phyloP scores from a whole-genome alignment of 1,284 basidiomycete genomes.

The Coriolopsis trogii region DNA sequence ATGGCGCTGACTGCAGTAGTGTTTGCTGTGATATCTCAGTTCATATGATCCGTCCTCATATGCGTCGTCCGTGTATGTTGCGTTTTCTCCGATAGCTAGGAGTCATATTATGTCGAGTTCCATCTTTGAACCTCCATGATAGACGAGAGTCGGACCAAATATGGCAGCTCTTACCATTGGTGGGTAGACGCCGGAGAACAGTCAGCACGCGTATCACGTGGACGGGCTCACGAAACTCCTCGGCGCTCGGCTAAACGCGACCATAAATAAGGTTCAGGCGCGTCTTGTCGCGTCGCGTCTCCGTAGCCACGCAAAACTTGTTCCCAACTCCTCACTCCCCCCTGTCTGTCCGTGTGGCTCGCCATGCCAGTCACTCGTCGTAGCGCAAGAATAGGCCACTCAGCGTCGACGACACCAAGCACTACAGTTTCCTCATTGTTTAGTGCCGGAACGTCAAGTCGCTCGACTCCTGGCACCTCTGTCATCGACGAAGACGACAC shows the following conservation, averaged over 20 bases:
- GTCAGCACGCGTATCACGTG: too few species aligned
- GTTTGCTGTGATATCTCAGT: not conserved
- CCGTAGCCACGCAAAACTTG: slow-evolving; percentile 21
- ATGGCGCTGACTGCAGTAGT: slow-evolving; percentile 17
- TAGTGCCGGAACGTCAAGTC: slow-evolving; percentile 43
- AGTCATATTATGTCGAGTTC: too few species aligned
- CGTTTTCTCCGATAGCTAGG: too few species aligned
- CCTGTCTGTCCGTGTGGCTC: not conserved
- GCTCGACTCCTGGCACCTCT: slow-evolving; percentile 47
- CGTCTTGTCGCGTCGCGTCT: slow-evolving; percentile 27
- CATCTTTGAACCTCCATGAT: too few species aligned
- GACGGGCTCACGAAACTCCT: too few species aligned
- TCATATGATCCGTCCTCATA: not conserved
- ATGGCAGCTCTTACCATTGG: too few species aligned
- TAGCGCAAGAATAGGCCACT: slow-evolving; percentile 23
- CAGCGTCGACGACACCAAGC: slow-evolving; percentile 36
- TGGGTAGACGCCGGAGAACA: too few species aligned
- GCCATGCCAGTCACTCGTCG: slow-evolving; percentile 28
- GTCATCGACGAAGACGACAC: slow-evolving; percentile 34
- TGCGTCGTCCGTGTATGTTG: not conserved
- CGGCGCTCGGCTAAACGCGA: slow-evolving; percentile 22
- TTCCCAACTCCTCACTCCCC: slow-evolving; percentile 7
- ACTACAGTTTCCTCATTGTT: slow-evolving; percentile 45
- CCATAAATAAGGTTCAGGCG: slow-evolving; percentile 28
- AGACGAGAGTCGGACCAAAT: too few species aligned